Percentiles rank a stretch among this genome's conserved stretches.
Conservation (phyloP, 2,329 filamentous ascomycete genomes). For the Pyrenochaeta sp. region DNA sequence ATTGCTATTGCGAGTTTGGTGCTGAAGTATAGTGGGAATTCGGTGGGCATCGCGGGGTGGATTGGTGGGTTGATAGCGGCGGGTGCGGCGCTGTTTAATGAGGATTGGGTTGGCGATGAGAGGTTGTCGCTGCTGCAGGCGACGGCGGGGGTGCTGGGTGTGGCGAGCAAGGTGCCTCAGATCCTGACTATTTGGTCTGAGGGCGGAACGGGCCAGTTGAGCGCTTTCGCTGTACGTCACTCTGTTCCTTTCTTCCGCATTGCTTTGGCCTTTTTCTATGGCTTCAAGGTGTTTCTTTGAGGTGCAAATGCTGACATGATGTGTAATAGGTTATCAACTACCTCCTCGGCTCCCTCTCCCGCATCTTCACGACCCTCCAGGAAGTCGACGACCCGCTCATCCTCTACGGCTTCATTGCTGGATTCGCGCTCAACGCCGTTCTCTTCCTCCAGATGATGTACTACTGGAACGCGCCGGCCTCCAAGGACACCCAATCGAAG, state of each 20-base stretch:
- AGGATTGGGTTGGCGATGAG: conserved; percentile 70
- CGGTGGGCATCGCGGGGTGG: conserved; percentile 75
- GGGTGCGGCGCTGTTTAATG: conserved; percentile 74
- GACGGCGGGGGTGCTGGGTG: conserved; percentile 80
- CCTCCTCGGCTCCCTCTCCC: conserved; percentile 86
- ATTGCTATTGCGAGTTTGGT: conserved; percentile 88
- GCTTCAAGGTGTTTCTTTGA: neutral
- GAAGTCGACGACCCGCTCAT: conserved; percentile 98
- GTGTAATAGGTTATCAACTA: conserved; percentile 90
- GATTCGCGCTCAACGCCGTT: conserved; percentile 87
- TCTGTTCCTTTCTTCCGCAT: neutral
- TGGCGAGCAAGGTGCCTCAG: conserved; percentile 93
- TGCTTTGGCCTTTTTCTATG: neutral
- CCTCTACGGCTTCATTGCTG: conserved; percentile 91
- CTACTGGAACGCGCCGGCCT: conserved; percentile 79
- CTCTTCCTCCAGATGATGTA: conserved; percentile 91
- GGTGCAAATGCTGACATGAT: neutral
- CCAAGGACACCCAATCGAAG: conserved; percentile 42
- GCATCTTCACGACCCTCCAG: conserved; percentile 97
- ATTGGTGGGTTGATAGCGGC: conserved; percentile 77
- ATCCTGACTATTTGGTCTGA: conserved; percentile 85
- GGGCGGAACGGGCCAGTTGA: conserved; percentile 92
- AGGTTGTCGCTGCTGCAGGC: conserved; percentile 80
- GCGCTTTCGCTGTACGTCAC: conserved; percentile 86
- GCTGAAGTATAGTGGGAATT: conserved; percentile 78